Conservation (phyloP, 139 green algal genomes). For the Monoraphidium neglectum region DNA sequence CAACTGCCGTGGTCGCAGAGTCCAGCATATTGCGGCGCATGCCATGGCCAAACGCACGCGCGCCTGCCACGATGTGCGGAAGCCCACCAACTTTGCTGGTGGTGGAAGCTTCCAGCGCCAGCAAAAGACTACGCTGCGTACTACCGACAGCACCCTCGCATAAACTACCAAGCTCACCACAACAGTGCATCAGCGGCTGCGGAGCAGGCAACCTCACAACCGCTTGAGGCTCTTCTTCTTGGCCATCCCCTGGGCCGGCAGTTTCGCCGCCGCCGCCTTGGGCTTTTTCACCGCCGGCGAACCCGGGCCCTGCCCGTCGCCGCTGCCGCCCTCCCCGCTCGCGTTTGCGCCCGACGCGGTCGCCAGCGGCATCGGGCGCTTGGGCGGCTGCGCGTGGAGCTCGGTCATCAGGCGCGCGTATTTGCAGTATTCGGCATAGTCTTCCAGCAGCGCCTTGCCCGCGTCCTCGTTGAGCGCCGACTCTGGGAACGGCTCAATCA, state of each 20-base stretch:
- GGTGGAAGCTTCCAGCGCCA: too few species aligned
- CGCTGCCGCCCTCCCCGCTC: constrained; percentile 6
- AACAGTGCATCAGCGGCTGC: too few species aligned
- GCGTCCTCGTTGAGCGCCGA: constrained; percentile 98
- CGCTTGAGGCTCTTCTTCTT: constrained; percentile 85
- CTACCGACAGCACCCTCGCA: too few species aligned
- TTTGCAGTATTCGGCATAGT: constrained; percentile 83
- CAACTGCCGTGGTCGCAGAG: too few species aligned
- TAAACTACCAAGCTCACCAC: too few species aligned
- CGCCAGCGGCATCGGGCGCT: constrained; percentile 58
- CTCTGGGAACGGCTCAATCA: constrained; percentile 97
- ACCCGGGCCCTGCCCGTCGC: neutral
- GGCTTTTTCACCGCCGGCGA: constrained; percentile 59
- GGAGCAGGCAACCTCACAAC: constrained; percentile 47
- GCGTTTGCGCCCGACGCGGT: constrained; percentile 78
- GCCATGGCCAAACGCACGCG: too few species aligned
- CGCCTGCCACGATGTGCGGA: too few species aligned
- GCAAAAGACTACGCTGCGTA: too few species aligned
- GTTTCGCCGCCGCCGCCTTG: too few species aligned
- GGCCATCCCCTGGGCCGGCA: too few species aligned
- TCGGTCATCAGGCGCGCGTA: constrained; percentile 91
- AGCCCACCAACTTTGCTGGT: too few species aligned
- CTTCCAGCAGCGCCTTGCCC: constrained; percentile 91
- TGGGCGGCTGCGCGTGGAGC: constrained; percentile 51
- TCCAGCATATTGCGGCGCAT: too few species aligned